Base-by-base conservation (phyloP, 2,329 filamentous ascomycete genomes). In the Pleomassaria siparia region DNA sequence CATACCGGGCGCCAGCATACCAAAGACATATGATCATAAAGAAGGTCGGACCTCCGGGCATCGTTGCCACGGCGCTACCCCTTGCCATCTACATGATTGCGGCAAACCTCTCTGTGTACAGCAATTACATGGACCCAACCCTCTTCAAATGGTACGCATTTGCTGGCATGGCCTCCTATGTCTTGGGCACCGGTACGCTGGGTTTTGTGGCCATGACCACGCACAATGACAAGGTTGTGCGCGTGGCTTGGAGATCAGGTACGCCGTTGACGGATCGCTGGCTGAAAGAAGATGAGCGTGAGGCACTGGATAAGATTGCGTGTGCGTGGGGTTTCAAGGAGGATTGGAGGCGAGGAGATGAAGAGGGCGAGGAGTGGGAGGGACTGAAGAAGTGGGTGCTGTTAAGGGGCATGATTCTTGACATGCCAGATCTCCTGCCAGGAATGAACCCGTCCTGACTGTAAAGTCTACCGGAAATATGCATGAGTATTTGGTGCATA, bases 261-360 rank as follows among this genome's bases (percentile, higher is more conserved):
- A 86, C 89, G 26, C 87, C 89, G 18, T 74, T 97, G 54, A 81
- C 87, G 52, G 81, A 89, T 62, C 82, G 94, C 12, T 97, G 91
- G 88, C 70, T 95, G 44, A 80, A 89, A 26, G 94, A 97, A 69
- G 91, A 96, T 55, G 91, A 99, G 76, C 80, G 94, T 20, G 88
- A 86, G 3, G 90, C 91, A 1, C 76, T 96, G 55, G 94, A 99
- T 74, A 85, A 82, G 63, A 83, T 99, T 47, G 91, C 91, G 1
- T 83, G 86, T 55, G 87, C 89, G 0, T 99, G 94, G 89, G 94
- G 94, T 0, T 99, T 96, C 73, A 86, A 87, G 61, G 89, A 96
- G 67, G 72, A 77, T 22, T 85, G 82, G 75, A 84, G 86, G 66
- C 82, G 88, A 64, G 94, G 94, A 1, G 91, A 96, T 66, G 94